Base-by-base conservation (phyloP, 345 rosid species). In the Lenwebbia sp. region DNA sequence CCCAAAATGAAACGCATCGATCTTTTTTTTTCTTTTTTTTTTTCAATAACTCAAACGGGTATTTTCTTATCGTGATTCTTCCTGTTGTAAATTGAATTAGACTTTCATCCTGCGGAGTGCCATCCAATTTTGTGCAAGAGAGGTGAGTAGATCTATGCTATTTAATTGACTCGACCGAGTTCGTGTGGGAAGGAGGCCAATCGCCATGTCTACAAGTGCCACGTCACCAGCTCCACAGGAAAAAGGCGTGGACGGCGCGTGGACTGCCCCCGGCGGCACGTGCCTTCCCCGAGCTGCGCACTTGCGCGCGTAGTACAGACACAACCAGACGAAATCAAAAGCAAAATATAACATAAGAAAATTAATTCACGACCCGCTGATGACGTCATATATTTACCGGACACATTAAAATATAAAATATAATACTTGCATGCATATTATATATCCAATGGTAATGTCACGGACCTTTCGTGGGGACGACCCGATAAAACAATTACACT, bases 41-140 rank as follows among this genome's bases (percentile, higher is more conserved):
- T 17, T 6, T 33, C 0, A 0, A 17, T 17, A 19, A 17, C 23
- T 13, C 23, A 15, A 62, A 62, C 21, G 23, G 76, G 3, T 15
- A 30, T 30, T 3, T 1, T 30, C 12, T 30, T 13, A 0, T 17
- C 0, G 0, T 2, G 0, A 30, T 65, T 4, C 41, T 65, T 30
- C 23, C 2, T 0, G 12, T 21, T 7, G 33, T 30, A 65, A 19
- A 70, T 65, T 9, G 25, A 17, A 70, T 70, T 4, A 9, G 44
- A 4, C 47, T 19, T 19, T 1, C 78, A 17, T 70, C 78, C 78
- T 33, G 8, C 78, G 25, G 1, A 30, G 8, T 4, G 25, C 76
- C 76, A 8, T 65, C 76, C 78, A 37, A 70, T 37, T 19, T 4
- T 5, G 78, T 70, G 10, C 47, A 19, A 19, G 40, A 37, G 1